These are phyloP conservation scores for Pyrenopolyporus hunteri DNA, from an alignment of 495 filamentous ascomycete genomes.

Conservation along the genomic window DNA sequence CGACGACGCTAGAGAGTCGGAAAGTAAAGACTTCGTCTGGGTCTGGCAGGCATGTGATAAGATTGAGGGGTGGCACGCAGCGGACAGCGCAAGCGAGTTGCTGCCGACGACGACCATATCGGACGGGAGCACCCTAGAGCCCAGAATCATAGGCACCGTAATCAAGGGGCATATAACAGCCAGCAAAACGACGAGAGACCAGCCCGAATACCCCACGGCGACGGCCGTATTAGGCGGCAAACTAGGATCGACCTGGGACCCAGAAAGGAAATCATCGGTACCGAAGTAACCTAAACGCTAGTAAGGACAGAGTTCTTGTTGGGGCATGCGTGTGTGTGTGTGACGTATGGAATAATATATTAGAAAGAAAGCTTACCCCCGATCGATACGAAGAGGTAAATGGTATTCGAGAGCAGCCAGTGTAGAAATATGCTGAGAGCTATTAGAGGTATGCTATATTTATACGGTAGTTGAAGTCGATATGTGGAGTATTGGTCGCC, in stretches of 20 bases:
- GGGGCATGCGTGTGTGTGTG: too few relatives aligned
- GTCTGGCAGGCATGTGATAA: conserved; percentile 14
- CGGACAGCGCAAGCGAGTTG: conserved; percentile 33
- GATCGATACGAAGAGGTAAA: conserved; percentile 24
- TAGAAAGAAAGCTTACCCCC: conserved; percentile 11
- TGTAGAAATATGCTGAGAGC: conserved; percentile 23
- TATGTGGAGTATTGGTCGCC: conserved; percentile 51
- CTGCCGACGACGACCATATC: conserved; percentile 27
- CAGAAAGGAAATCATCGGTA: background rate
- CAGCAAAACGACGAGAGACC: conserved; percentile 20
- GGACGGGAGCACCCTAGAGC: conserved; percentile 15
- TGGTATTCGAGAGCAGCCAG: conserved; percentile 33
- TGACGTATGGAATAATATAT: background rate
- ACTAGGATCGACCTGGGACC: conserved; percentile 2
- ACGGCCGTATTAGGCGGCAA: conserved; percentile 27
- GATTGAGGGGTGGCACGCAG: conserved; percentile 30
- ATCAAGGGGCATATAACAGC: conserved; percentile 16
- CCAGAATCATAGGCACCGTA: conserved; percentile 7
- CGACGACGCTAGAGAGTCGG: background rate
- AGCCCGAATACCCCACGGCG: conserved; percentile 23
- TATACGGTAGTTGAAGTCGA: conserved; percentile 37
- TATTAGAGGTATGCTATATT: conserved; percentile 37
- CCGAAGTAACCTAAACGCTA: conserved; percentile 22
- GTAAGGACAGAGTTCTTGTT: background rate
- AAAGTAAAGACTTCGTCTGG: background rate